phyloP scores from a whole-genome alignment of 2,329 filamentous ascomycete species.

The Graphiopsis chlorocephala region DNA sequence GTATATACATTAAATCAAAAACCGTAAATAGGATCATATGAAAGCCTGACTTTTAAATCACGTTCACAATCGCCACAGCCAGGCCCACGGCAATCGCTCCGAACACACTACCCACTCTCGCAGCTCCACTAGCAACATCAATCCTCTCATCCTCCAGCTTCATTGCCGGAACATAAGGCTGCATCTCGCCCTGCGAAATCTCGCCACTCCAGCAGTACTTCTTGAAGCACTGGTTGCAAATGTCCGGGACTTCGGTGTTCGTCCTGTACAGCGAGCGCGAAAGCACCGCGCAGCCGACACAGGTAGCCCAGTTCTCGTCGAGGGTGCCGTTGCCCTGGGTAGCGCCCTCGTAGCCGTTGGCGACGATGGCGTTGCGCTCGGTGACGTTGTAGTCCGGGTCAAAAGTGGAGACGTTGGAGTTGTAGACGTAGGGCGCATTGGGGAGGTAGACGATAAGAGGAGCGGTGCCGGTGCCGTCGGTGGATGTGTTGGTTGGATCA shows the following conservation, averaged over 20 bases:
- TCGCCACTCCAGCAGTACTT: slow-evolving; percentile 95
- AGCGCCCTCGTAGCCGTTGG: slow-evolving; percentile 80
- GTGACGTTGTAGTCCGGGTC: slow-evolving; percentile 60
- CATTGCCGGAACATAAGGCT: slow-evolving; percentile 27
- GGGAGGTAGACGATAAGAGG: slow-evolving; percentile 86
- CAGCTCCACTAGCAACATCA: slow-evolving; percentile 19
- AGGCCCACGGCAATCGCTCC: not conserved
- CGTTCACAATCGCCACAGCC: not conserved
- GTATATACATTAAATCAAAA: not conserved
- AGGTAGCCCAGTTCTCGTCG: slow-evolving; percentile 70
- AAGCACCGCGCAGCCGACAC: slow-evolving; percentile 84
- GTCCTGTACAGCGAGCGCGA: slow-evolving; percentile 72
- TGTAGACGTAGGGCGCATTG: slow-evolving; percentile 62
- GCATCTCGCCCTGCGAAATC: slow-evolving; percentile 32
- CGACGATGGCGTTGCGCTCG: slow-evolving; percentile 75
- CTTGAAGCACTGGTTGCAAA: slow-evolving; percentile 73
- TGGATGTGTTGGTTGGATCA: slow-evolving; percentile 62
- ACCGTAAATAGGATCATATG: not conserved
- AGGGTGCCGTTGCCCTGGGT: slow-evolving; percentile 79
- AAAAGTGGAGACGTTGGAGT: slow-evolving; percentile 79
- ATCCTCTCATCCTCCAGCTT: slow-evolving; percentile 23
- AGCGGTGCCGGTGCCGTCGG: slow-evolving; percentile 34
- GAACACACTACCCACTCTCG: not conserved
- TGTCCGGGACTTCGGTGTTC: slow-evolving; percentile 63
- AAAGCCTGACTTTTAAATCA: not conserved